A percentile compares a stretch with the other conserved stretches of the same genome.
These are phyloP conservation scores for Cytospora piceae DNA, from an alignment of 2,329 filamentous ascomycete genomes.

Conservation along the genomic window DNA sequence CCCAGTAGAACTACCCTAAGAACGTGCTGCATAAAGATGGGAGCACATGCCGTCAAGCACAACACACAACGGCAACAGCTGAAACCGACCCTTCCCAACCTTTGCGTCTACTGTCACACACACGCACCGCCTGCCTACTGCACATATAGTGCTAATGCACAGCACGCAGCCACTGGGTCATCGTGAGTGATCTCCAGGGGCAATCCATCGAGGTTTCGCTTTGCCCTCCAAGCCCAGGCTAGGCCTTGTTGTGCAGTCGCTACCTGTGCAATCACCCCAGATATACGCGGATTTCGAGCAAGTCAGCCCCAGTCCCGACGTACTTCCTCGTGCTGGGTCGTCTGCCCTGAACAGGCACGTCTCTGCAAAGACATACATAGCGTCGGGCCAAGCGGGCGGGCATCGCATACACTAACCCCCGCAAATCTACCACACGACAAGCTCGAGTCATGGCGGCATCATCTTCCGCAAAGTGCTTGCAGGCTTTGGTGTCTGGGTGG, in stretches of 20 bases:
- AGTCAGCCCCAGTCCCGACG: background rate
- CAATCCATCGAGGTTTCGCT: background rate
- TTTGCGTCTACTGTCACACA: background rate
- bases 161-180: background rate
- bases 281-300: background rate
- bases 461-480: background rate
- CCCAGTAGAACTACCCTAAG: background rate
- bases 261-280: background rate
- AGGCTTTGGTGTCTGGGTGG: background rate
- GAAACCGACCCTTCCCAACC: background rate
- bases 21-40: background rate
- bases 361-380: background rate
- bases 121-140: background rate
- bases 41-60: background rate
- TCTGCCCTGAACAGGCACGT: background rate
- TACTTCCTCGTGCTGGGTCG: background rate
- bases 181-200: slow-evolving; percentile 2
- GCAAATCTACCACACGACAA: background rate
- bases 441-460: background rate
- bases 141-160: background rate
- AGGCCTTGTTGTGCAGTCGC: background rate
- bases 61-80: background rate
- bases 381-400: background rate
- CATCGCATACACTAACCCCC: background rate
- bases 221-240: background rate